Evolutionary conservation across 1,284 basidiomycete genomes (phyloP), one percentile per base, ranked within the genome.

Genomic region (Cutaneotrichosporon dermatis): DNA sequence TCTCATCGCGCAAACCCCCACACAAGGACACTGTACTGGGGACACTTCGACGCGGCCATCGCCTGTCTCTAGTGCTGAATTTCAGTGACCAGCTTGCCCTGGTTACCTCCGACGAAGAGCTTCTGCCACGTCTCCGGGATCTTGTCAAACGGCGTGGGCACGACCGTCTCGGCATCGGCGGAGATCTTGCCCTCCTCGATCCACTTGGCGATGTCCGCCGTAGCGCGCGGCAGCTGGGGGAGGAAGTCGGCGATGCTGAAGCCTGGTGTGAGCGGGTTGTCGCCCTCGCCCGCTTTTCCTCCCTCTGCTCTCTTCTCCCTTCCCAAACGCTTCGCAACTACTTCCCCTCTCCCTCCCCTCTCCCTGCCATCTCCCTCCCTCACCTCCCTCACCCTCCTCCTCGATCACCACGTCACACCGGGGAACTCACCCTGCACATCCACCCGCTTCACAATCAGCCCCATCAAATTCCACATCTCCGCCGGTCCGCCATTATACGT

Each of bases 181-280:
- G 55, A 51, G 39, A 63, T 49, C 51, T 57, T 63, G 53, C 62
- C 58, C 34, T 57, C 51, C 37, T 36, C 10, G 39, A 59, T 41
- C 61, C 61, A 63, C 8, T 33, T 35, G n/a, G 58, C 55, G 16
- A 63, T 48, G 15, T 59, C 55, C 49, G 50, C 48, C 0, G 48
- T 33, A 1, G 55, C 55, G 7, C 42, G n/a, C 6, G 44, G 50
- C 12, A 52, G 51, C 42, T 61, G 48, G 39, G 49, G 36, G 15
- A 57, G 7, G 55, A 64, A 65, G 61, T 76, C 71, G 56, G 69
- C 65, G 4, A 73, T 67, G 50, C 71, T 69, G 63, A 79, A 78
- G 49, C 79, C 54, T 57, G 34, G 13, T 16, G 16, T 36, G 9
- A 35, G n/a, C 36, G 25, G 25, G 25, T 25, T 25, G 25, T 25